Evolutionary conservation across 495 filamentous ascomycete genomes (phyloP), one percentile per base, ranked within the genome.

Genomic region (Rhypophila decipiens): DNA sequence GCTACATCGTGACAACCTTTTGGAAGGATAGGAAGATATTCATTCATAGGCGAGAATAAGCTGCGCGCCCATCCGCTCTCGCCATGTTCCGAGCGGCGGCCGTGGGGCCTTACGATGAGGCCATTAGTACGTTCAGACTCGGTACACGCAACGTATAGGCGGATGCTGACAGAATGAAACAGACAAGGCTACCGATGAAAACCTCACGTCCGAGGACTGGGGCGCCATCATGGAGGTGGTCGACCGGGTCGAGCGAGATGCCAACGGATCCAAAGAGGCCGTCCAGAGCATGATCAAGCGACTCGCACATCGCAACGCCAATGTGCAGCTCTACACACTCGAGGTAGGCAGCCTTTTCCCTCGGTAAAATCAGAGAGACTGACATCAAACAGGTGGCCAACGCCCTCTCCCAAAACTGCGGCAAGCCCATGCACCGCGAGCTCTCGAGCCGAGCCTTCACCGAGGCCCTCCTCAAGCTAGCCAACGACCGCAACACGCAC

Each of bases 141-240:
- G n/a, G 20, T 15, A 5, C 20, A n/a, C n/a, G n/a, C n/a, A n/a
- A n/a, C n/a, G n/a, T n/a, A 18, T 24, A 7, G 15, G 18, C 31
- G 1, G 20, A 15, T 42, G 44, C 44, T 49, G 5, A 54, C 27
- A 4, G 29, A 17, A 20, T 21, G 44, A 19, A 52, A 51, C 53
- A 98, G 93, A 86, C 70, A 96, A 95, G 79, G 90, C 94, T 65
- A 98, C 93, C 40, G 93, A 98, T 65, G 93, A 98, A 76, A 98
- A 95, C 65, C 79, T 96, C 60, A 97, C 93, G 8, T 87, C 86
- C 36, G 94, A 97, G 73, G 96, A 97, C 68, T 98, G 93, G 93
- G 93, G 93, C 59, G 90, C 84, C 64, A 98, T 98, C 66, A 84
- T 98, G 68, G 93, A 98, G 76, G 90, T 97, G 47, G 96, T 91